These are phyloP conservation scores for Cafeteria roenbergensis DNA, from an alignment of 108 stramenopile genomes.

Conservation along the genomic window DNA sequence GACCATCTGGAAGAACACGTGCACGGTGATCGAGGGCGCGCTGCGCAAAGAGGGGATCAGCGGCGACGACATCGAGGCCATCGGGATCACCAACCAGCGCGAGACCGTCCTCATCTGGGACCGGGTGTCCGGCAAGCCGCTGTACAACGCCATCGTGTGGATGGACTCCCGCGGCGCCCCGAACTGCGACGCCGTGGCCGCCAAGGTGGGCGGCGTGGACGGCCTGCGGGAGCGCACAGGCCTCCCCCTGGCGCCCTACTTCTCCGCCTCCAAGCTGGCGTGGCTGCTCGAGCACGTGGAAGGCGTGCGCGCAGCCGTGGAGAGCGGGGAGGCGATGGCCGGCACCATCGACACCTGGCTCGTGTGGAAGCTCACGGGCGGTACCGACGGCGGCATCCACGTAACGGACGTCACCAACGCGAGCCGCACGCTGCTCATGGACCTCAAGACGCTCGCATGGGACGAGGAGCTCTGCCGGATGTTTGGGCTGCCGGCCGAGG, in stretches of 20 bases:
- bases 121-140: slow-evolving; percentile 65
- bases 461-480: slow-evolving; percentile 54
- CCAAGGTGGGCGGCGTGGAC: slow-evolving; percentile 49
- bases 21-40: neutral
- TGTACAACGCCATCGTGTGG: slow-evolving; percentile 94
- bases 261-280: slow-evolving; percentile 76
- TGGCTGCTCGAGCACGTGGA: slow-evolving; percentile 79
- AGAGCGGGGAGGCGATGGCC: slow-evolving; percentile 50
- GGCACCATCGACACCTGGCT: slow-evolving; percentile 94
- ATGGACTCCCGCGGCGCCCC: slow-evolving; percentile 69
- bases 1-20: slow-evolving; percentile 45
- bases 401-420: slow-evolving; percentile 88
- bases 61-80: slow-evolving; percentile 36
- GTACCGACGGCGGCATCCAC: slow-evolving; percentile 54
- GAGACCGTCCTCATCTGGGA: slow-evolving; percentile 93
- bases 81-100: slow-evolving; percentile 96
- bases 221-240: slow-evolving; percentile 66
- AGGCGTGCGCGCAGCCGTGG: slow-evolving; percentile 40
- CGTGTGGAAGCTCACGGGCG: slow-evolving; percentile 65
- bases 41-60: slow-evolving; percentile 7
- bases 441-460: slow-evolving; percentile 66
- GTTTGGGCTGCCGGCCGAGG: slow-evolving; percentile 40
- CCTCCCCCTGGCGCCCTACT: slow-evolving; percentile 82
- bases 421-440: slow-evolving; percentile 78
- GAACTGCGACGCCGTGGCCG: slow-evolving; percentile 59